Evolutionary conservation across 768 basidiomycete species (phyloP).

Genomic region (Crepidotus variabilis): DNA sequence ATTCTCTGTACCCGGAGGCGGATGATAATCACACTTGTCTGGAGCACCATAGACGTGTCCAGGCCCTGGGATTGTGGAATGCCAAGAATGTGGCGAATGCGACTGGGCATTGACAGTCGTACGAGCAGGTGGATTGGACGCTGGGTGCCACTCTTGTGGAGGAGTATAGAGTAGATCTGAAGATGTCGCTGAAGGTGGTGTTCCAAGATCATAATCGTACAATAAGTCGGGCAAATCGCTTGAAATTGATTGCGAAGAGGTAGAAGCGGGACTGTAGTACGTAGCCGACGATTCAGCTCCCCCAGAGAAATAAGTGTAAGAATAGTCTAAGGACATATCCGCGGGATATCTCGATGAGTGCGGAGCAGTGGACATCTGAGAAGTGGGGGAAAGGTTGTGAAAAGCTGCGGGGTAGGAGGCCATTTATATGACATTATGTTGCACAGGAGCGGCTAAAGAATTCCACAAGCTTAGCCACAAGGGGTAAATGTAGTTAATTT

Average conservation of each 20-base stretch:
- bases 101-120: background rate
- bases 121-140: conserved; percentile 6
- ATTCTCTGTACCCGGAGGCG: background rate
- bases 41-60: background rate
- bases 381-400: conserved; percentile 11
- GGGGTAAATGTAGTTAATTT: conserved; percentile 26
- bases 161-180: conserved; percentile 26
- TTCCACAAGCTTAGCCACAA: conserved; percentile 25
- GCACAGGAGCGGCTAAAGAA: conserved; percentile 19
- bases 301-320: conserved; percentile 4
- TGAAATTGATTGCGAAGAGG: conserved; percentile 7
- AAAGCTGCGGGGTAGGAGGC: conserved; percentile 9
- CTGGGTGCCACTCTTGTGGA: conserved; percentile 16
- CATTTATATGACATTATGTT: conserved; percentile 18
- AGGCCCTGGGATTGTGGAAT: background rate
- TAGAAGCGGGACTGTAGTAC: background rate
- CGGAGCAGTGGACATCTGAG: conserved; percentile 4
- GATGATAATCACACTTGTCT: background rate
- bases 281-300: background rate
- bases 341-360: background rate
- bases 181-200: conserved; percentile 25
- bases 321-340: conserved; percentile 4
- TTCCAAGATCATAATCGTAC: conserved; percentile 21
- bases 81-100: background rate
- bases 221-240: conserved; percentile 23